Evolutionary conservation across 1,139 yeast species (phyloP), one percentile per base, ranked within the genome.

Genomic region (Debaryomyces robertsiae): DNA sequence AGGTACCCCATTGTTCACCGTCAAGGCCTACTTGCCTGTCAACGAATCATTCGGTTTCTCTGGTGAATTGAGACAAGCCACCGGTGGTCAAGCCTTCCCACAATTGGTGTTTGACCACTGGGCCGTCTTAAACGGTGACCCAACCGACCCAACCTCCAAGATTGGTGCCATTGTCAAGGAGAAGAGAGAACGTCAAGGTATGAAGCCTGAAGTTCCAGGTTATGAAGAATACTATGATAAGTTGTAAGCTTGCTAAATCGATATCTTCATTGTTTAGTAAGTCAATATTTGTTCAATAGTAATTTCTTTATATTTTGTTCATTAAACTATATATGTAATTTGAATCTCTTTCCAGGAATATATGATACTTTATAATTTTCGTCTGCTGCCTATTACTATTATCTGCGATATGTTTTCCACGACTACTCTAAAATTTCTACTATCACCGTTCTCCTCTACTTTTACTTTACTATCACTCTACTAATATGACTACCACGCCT

Each of bases 11-110:
- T 84, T 91, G 79, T 91, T 91, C 82, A 90, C 96, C 66, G 95
- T 91, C 75, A 91, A 91, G 87, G 98, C 98, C 64, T 87, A 89
- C 95, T 81, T 91, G 77, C 98, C 98, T 75, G 98, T 93, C 66
- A 93, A 93, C 80, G 98, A 93, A 83, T 93, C 98, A 49, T 93
- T 93, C 84, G 98, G 98, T 86, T 93, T 93, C 96, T 86, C 96
- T 65, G 93, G 95, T 79, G 96, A 90, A 69, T 87, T 93, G 72
- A 90, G 98, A 84, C 97, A 91, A 81, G 96, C 98, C 68, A 93
- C 98, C 67, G 97, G 97, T 87, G 98, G 98, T 77, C 98, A 93
- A 84, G 98, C 98, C 74, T 93, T 93, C 98, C 98, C 98, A 79
- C 98, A 91, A 82, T 83, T 93, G 95, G 93, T 93, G 75, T 93